Percentiles rank a stretch among this genome's conserved stretches.
These are phyloP conservation scores for Ustilago trichophora DNA, from an alignment of 1,284 basidiomycete species.

Conservation along the genomic window DNA sequence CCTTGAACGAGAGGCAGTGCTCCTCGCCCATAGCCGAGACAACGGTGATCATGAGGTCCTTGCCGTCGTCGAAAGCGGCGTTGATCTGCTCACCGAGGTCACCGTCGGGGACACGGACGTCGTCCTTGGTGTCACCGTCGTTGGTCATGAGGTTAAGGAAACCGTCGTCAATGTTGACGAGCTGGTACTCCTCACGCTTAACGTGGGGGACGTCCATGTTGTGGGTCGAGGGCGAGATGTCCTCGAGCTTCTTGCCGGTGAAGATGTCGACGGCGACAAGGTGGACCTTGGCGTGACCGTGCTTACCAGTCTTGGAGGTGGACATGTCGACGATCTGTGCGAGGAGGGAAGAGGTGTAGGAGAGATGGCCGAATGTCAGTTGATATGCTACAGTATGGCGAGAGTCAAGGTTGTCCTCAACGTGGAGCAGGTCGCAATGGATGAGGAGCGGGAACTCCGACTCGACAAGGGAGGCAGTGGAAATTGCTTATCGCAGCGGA, in stretches of 20 bases:
- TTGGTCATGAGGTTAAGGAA: slow-evolving; percentile 93
- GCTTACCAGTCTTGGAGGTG: slow-evolving; percentile 96
- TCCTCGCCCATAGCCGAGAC: slow-evolving; percentile 91
- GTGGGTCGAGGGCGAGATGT: slow-evolving; percentile 97
- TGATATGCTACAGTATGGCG: no score
- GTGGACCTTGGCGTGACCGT: slow-evolving; percentile 99
- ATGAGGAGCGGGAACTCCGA: no score
- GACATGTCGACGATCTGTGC: slow-evolving; percentile 77
- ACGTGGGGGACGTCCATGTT: slow-evolving; percentile 99
- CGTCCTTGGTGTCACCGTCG: slow-evolving; percentile 89
- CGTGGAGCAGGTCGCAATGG: no score
- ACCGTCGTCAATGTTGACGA: slow-evolving; percentile 74
- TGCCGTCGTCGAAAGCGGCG: slow-evolving; percentile 81
- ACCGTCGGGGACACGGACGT: slow-evolving; percentile 90
- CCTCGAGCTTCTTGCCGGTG: slow-evolving; percentile 72
- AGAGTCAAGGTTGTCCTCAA: no score
- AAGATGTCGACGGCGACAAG: slow-evolving; percentile 88
- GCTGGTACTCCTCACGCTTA: slow-evolving; percentile 85
- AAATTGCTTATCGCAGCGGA: no score
- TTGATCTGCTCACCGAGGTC: slow-evolving; percentile 82
- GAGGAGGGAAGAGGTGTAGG: background rate
- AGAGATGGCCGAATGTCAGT: background rate
- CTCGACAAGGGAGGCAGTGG: no score
- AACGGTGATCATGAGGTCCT: slow-evolving; percentile 85
- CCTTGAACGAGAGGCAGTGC: slow-evolving; percentile 78